Percentiles rank a stretch among this genome's conserved stretches.
Evolutionary conservation across 2,329 filamentous ascomycete genomes (phyloP).

Genomic region (Sporothrix humicola): DNA sequence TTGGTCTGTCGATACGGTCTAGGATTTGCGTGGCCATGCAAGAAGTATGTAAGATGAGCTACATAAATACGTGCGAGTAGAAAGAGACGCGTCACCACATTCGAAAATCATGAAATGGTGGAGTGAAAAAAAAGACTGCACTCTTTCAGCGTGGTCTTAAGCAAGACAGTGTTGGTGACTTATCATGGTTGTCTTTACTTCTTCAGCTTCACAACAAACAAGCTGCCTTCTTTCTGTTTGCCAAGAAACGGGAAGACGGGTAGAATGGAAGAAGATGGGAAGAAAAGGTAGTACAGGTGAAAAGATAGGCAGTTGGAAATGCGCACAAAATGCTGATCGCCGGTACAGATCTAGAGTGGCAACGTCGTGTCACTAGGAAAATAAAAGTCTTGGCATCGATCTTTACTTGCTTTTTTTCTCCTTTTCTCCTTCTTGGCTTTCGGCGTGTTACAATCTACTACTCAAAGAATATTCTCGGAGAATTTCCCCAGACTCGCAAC

Average conservation of each 20-base stretch:
- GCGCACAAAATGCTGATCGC: background rate
- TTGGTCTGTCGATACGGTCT: too few relatives aligned
- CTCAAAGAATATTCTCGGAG: background rate
- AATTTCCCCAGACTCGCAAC: conserved; percentile 28
- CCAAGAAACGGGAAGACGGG: background rate
- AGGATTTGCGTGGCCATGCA: too few relatives aligned
- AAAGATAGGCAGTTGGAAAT: background rate
- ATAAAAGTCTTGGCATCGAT: conserved; percentile 6
- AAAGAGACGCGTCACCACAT: too few relatives aligned
- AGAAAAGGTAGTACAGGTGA: background rate
- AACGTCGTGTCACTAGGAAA: conserved; percentile 15
- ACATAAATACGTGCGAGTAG: too few relatives aligned
- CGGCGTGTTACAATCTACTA: too few relatives aligned
- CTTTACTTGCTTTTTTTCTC: background rate
- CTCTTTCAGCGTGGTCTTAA: too few relatives aligned
- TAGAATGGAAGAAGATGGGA: background rate
- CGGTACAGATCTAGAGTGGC: background rate
- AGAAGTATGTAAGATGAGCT: too few relatives aligned
- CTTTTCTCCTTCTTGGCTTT: background rate
- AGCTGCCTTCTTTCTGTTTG: background rate
- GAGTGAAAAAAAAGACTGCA: too few relatives aligned
- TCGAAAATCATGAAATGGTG: too few relatives aligned
- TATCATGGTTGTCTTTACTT: background rate
- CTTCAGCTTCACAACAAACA: background rate
- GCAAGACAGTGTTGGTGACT: too few relatives aligned